These are phyloP conservation scores for Amaranthus cruentus DNA, from an alignment of 148 eudicot species.

Conservation along the genomic window DNA sequence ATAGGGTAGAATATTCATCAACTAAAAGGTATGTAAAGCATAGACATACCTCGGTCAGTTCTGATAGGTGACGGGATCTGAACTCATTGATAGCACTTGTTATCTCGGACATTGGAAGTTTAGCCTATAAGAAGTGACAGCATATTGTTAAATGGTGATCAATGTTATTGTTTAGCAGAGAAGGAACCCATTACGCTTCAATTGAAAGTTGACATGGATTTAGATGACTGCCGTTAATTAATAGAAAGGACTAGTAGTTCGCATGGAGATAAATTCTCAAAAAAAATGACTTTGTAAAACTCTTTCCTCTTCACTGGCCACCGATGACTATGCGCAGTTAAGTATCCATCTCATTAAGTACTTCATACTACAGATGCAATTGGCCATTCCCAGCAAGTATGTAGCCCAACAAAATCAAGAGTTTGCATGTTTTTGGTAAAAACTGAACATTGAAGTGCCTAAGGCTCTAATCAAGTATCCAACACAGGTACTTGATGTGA, in stretches of 20 bases:
- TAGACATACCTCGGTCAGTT: constrained; percentile 73
- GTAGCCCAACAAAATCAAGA: too few species aligned
- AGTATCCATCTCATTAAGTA: not conserved
- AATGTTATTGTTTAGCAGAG: not conserved
- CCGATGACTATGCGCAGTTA: not conserved
- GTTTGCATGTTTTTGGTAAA: too few species aligned
- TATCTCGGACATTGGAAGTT: constrained; percentile 88
- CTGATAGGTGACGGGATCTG: constrained; percentile 93
- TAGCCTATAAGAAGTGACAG: constrained; percentile 49
- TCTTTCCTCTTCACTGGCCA: not conserved
- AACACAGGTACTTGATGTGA: too few species aligned
- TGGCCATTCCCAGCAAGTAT: too few species aligned
- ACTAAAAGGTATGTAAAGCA: not conserved
- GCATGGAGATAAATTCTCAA: not conserved
- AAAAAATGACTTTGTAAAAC: not conserved
- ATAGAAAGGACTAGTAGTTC: not conserved
- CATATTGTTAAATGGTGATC: not conserved
- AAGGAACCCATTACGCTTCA: constrained; percentile 6
- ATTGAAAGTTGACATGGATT: not conserved
- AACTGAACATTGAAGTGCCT: too few species aligned
- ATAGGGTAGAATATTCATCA: not conserved
- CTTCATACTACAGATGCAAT: not conserved
- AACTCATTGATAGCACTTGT: constrained; percentile 86
- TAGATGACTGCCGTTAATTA: not conserved
- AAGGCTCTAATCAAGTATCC: too few species aligned